These are phyloP conservation scores for Kitagawia praeruptora DNA, from an alignment of 129 eudicot genomes.

Conservation along the genomic window DNA sequence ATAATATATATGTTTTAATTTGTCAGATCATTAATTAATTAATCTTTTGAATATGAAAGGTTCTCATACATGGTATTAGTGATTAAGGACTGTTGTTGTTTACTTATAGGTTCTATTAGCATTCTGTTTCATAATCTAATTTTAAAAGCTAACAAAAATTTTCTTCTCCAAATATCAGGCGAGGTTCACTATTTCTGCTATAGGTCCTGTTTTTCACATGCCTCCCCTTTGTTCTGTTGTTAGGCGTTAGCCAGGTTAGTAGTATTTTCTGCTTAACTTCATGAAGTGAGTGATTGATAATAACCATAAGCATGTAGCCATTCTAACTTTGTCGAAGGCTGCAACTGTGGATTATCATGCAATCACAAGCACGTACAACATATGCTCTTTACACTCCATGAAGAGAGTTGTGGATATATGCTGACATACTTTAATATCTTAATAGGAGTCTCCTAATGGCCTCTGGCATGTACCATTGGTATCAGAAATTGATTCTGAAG, in stretches of 20 bases:
- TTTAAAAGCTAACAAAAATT: conserved; percentile 12
- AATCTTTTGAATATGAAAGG: no score
- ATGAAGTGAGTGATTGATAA: conserved; percentile 1
- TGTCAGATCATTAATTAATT: no score
- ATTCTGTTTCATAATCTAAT: neutral
- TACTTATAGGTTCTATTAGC: no score
- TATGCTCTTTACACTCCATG: neutral
- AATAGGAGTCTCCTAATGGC: conserved; percentile 72
- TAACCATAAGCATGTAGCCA: neutral
- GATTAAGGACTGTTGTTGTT: no score
- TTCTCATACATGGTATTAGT: no score
- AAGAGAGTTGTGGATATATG: neutral
- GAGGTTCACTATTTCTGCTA: conserved; percentile 46
- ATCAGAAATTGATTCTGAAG: conserved; percentile 59
- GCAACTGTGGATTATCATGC: conserved; percentile 1
- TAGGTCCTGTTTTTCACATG: conserved; percentile 68
- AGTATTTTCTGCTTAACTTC: neutral
- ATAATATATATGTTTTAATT: no score
- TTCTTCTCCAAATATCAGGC: conserved; percentile 41
- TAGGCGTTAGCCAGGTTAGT: conserved; percentile 84
- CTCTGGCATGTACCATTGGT: conserved; percentile 86
- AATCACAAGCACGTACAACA: no score
- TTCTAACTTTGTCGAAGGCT: neutral
- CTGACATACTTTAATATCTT: conserved; percentile 8
- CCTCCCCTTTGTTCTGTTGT: conserved; percentile 95